These are phyloP conservation scores for Plasmodium malariae DNA, from an alignment of 169 alveolate species.

Conservation along the genomic window DNA sequence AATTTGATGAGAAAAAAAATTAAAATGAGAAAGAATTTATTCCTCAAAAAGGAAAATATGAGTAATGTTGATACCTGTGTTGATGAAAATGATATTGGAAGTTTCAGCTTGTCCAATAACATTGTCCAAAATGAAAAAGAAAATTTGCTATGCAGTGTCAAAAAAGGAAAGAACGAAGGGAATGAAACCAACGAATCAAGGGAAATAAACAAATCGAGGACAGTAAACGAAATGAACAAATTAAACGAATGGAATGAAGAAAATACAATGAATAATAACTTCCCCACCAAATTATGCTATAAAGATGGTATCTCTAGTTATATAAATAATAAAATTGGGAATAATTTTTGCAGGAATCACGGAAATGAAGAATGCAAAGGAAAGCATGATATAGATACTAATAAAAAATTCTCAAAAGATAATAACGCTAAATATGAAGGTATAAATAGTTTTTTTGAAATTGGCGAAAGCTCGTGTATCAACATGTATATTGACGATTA, in stretches of 20 bases:
- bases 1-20: constrained; percentile 21
- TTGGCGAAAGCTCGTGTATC: background rate
- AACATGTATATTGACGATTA: background rate
- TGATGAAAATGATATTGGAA: constrained; percentile 73
- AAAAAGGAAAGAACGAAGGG: background rate
- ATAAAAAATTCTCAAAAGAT: background rate
- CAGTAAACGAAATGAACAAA: too few relatives aligned
- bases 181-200: background rate
- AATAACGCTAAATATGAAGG: background rate
- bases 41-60: constrained; percentile 61
- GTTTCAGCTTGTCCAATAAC: constrained; percentile 58
- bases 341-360: too few relatives aligned
- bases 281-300: too few relatives aligned
- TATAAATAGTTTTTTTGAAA: too few relatives aligned
- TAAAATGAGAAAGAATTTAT: constrained; percentile 19
- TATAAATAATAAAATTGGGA: too few relatives aligned
- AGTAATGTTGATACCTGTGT: constrained; percentile 66
- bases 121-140: constrained; percentile 3
- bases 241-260: too few relatives aligned
- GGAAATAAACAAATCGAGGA: background rate
- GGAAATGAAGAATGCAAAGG: background rate
- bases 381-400: too few relatives aligned
- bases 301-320: too few relatives aligned
- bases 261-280: too few relatives aligned
- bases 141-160: too few relatives aligned